Base-by-base conservation (phyloP, 768 basidiomycete species). In the Candolleomyces aberdarensis region DNA sequence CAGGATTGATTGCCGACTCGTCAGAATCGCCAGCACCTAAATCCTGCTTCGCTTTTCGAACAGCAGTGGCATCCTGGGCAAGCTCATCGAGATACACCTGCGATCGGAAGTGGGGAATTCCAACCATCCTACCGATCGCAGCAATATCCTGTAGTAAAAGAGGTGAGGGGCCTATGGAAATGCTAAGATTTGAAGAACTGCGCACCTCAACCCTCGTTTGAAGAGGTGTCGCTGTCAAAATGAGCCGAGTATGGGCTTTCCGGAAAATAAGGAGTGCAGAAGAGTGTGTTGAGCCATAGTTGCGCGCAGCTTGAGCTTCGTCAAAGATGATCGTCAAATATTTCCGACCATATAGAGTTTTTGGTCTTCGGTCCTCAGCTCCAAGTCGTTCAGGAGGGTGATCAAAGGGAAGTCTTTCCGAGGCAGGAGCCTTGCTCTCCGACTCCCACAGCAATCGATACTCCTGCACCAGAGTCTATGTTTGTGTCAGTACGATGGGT, bases 201-300 rank as follows among this genome's bases (percentile, higher is more conserved):
- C 40, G 15, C 20, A 70, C 71, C 63, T 67, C 69, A 0, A 65
- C 55, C 0, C 66, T 58, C 0, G 71, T 74, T 41, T 69, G 71
- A 2, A 75, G 61, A 1, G 74, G 73, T 0, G 72, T 75, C 0
- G 69, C 74, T 1, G 73, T 72, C 52, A 70, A 51, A 1, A 69
- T 57, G 1, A 74, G 19, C 2, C 59, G 56, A 0, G 70, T 22
- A 0, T 19, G 41, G 13, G 40, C 40, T 17, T 54, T n/a, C 1
- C 39, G n/a, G 11, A 54, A 13, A 20, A 63, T 31, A 7, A 20
- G 41, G 39, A 63, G 57, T 1, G 53, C 29, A 29, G 31, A 41
- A 3, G 20, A 26, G 0, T 36, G 51, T 39, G 44, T 22, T 1
- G 22, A 20, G 3, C 44, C 56, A 14, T 6, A 11, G 19, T 56